Conservation (phyloP, 495 filamentous ascomycete species). For the Annulohypoxylon maeteangense region DNA sequence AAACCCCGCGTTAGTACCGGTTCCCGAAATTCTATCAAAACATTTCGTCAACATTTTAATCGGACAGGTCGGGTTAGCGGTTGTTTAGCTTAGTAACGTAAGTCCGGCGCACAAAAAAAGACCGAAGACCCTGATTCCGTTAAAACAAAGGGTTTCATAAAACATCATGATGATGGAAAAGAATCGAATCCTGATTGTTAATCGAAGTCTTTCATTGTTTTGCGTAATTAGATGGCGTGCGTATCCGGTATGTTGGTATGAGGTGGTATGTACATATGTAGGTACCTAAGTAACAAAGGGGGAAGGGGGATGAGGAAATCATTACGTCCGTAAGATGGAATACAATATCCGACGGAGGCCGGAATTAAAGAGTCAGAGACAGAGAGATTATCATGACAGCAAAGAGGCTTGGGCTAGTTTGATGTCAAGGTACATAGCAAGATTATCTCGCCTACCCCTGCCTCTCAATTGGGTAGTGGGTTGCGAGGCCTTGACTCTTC, state of each 20-base stretch:
- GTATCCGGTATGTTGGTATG: not conserved
- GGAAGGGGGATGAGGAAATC: constrained; percentile 6
- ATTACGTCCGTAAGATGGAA: constrained; percentile 13
- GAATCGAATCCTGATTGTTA: constrained; percentile 7
- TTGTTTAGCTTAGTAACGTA: constrained; percentile 9
- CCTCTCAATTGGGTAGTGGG: not conserved
- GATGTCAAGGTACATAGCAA: constrained; percentile 11
- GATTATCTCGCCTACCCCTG: constrained; percentile 23
- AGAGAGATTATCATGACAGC: constrained; percentile 9
- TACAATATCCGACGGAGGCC: constrained; percentile 21
- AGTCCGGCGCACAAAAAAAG: constrained; percentile 6
- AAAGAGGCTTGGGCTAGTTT: constrained; percentile 9
- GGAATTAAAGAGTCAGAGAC: too few relatives aligned
- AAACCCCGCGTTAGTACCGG: constrained; percentile 37
- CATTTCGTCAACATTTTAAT: not conserved
- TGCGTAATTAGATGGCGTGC: not conserved
- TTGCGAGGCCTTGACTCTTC: not conserved
- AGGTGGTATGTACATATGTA: not conserved
- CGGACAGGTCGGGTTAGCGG: not conserved
- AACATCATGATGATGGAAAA: constrained; percentile 7
- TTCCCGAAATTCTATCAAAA: constrained; percentile 9
- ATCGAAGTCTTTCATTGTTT: constrained; percentile 1
- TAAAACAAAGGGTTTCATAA: constrained; percentile 26
- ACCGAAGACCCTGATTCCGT: not conserved
- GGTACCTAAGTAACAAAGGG: not conserved